These are phyloP conservation scores for Aspergillus bertholletiae DNA, from an alignment of 495 filamentous ascomycete species.

Conservation along the genomic window DNA sequence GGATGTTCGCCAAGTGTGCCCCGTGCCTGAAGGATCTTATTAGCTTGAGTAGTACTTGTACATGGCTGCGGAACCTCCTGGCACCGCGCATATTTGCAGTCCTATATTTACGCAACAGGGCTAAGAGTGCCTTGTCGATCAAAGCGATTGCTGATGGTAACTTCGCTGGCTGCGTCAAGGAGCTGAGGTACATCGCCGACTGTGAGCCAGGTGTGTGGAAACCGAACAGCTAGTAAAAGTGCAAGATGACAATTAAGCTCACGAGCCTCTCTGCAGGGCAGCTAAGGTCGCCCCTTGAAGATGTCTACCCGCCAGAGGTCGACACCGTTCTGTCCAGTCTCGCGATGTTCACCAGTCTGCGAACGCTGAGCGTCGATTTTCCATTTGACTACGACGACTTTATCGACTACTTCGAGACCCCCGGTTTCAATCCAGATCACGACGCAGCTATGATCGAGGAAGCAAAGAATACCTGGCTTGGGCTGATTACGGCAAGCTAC, in stretches of 20 bases:
- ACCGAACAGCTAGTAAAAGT: background rate
- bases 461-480: constrained; percentile 1
- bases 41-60: constrained; percentile 3
- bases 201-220: background rate
- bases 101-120: background rate
- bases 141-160: constrained; percentile 1
- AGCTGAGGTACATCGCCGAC: background rate
- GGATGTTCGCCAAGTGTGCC: no score
- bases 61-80: background rate
- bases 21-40: no score
- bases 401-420: background rate
- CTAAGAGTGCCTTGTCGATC: background rate
- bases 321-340: background rate
- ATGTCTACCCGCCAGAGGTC: background rate
- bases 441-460: background rate
- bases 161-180: background rate
- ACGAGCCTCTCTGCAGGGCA: background rate
- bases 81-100: background rate
- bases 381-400: background rate
- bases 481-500: constrained; percentile 1
- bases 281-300: background rate
- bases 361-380: background rate
- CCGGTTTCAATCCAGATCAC: background rate
- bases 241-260: background rate
- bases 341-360: background rate